phyloP scores from a whole-genome alignment of 257 asterid genomes.

The Scutellaria galericulata region DNA sequence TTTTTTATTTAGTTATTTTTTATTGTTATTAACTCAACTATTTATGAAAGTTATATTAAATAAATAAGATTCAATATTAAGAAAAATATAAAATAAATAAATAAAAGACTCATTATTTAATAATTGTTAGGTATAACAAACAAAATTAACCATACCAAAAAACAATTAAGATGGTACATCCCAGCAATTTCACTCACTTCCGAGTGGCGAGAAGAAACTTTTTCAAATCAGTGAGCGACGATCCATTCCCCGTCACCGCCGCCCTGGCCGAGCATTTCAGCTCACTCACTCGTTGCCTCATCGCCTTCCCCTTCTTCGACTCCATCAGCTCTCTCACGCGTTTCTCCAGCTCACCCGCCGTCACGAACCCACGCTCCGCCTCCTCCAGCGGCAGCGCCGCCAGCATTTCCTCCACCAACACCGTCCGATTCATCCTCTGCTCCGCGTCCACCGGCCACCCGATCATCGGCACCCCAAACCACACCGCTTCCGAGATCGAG shows the following conservation, averaged over 20 bases:
- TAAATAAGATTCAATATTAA: too few species aligned
- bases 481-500: conserved; percentile 22
- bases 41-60: too few species aligned
- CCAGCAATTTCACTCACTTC: too few species aligned
- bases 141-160: too few species aligned
- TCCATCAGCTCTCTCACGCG: conserved; percentile 52
- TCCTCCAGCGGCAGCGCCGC: too few species aligned
- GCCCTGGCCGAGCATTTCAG: conserved; percentile 36
- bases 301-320: conserved; percentile 32
- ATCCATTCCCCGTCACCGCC: conserved; percentile 35
- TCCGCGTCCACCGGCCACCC: conserved; percentile 69
- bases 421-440: conserved; percentile 50
- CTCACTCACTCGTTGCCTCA: conserved; percentile 2
- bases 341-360: conserved; percentile 53
- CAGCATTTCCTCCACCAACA: neutral
- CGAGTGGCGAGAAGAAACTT: conserved; percentile 28
- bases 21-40: too few species aligned
- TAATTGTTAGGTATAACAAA: too few species aligned
- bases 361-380: conserved; percentile 37
- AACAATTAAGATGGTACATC: too few species aligned
- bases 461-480: conserved; percentile 36
- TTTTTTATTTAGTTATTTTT: too few species aligned
- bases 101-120: too few species aligned
- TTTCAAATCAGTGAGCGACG: conserved; percentile 35
- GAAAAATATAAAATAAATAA: too few species aligned